Evolutionary conservation across 2,329 filamentous ascomycete genomes (phyloP), one percentile per base, ranked within the genome.

Genomic region (Scopulariopsis brevicaulis): DNA sequence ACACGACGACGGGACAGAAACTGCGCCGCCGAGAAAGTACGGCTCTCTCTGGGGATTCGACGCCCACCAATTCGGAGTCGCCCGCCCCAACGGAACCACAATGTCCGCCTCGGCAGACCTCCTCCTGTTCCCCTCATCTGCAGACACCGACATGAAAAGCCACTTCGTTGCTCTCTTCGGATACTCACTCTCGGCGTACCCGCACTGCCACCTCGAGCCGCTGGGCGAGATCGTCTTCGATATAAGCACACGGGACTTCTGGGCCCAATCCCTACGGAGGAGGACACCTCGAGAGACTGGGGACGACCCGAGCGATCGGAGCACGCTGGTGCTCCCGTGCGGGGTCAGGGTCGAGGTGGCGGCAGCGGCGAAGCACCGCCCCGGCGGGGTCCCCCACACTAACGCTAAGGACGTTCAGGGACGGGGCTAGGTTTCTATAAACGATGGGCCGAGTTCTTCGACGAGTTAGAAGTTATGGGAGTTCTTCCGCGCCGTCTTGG

Each of bases 31-130:
- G 22, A 48, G 50, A 1, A 43, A 43, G 34, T 57, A 60, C 43
- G 60, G 61, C 6, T 56, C 53, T 4, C 32, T 62, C 15, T 48
- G 53, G 14, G 53, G 59, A n/a, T 37, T 60, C n/a, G 50, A 60
- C 2, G 34, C 35, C 14, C 28, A 46, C n/a, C 28, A 48, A 15
- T 56, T 56, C 58, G 18, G 35, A 10, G 54, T 59, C n/a, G 32
- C 46, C 1, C n/a, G 46, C 32, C 37, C 46, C 6, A 34, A 43
- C 32, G 58, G 53, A 8, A 8, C 20, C 14, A 12, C 12, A 15
- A 59, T 59, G 28, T 22, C 56, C 12, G 46, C 46, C 22, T 51
- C 50, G 15, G 58, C 54, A 2, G 58, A 53, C 15, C 24, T 59
- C 4, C n/a, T n/a, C 4, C 14, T 55, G 5, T 20, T 10, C 10